A percentile compares a stretch with the other conserved stretches of the same genome.
Conservation (phyloP, 441 rosid species). For the Lepidium campestre region DNA sequence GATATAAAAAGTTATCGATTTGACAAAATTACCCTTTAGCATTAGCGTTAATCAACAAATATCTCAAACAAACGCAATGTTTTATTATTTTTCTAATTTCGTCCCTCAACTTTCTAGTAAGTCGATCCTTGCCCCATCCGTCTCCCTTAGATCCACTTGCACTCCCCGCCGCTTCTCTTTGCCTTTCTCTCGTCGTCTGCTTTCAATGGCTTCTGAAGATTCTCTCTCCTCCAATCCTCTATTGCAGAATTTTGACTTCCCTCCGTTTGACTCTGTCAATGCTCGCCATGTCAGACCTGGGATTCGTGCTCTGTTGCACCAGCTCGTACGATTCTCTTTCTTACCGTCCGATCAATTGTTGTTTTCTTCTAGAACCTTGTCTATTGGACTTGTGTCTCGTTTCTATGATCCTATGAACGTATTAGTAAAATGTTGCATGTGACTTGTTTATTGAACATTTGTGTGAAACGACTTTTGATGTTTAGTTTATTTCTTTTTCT, state of each 20-base stretch:
- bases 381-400: neutral
- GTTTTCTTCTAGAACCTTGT: neutral
- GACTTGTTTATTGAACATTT: neutral
- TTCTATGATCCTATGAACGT: neutral
- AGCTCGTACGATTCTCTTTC: slow-evolving; percentile 41
- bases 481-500: neutral
- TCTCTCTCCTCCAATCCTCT: slow-evolving; percentile 47
- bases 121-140: slow-evolving; percentile 53
- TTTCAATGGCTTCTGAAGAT: slow-evolving; percentile 30
- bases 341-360: neutral
- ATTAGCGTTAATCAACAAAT: neutral
- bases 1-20: neutral
- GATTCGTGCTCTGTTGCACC: slow-evolving; percentile 55
- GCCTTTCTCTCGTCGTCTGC: slow-evolving; percentile 7
- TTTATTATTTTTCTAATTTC: neutral
- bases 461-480: neutral
- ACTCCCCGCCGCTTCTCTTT: slow-evolving; percentile 16
- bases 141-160: slow-evolving; percentile 22
- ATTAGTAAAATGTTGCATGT: neutral
- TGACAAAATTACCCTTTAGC: neutral
- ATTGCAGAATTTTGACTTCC: slow-evolving; percentile 62
- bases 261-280: slow-evolving; percentile 59
- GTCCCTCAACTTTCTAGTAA: slow-evolving; percentile 29
- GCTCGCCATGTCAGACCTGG: slow-evolving; percentile 71
- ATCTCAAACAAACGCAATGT: slow-evolving; percentile 5